A percentile compares a stretch with the other conserved stretches of the same genome.
phyloP scores from a whole-genome alignment of 2,329 filamentous ascomycete species.

The Alternaria postmessia region DNA sequence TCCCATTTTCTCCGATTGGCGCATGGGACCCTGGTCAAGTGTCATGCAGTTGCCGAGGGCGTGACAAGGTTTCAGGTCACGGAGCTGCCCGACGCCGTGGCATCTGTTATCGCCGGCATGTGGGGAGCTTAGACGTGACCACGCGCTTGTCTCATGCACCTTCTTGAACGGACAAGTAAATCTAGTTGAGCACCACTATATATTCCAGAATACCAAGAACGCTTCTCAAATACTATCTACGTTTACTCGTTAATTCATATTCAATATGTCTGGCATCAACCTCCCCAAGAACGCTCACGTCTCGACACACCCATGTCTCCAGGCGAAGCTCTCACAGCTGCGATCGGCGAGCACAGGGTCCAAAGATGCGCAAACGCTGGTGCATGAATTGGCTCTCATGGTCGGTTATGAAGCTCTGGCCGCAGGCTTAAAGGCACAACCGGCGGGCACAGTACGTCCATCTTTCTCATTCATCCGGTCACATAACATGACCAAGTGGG shows the following conservation, averaged over 20 bases:
- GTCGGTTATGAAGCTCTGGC: constrained; percentile 83
- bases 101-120: constrained; percentile 19
- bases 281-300: constrained; percentile 71
- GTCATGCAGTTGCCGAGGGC: constrained; percentile 2
- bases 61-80: constrained; percentile 8
- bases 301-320: constrained; percentile 84
- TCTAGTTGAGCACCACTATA: background rate
- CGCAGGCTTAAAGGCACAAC: constrained; percentile 63
- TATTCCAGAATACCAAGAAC: background rate
- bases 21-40: constrained; percentile 8
- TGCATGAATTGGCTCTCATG: constrained; percentile 87
- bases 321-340: constrained; percentile 88
- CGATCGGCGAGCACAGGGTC: constrained; percentile 75
- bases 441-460: constrained; percentile 69
- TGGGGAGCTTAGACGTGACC: constrained; percentile 3
- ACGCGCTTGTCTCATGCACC: constrained; percentile 20
- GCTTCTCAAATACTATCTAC: background rate
- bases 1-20: constrained; percentile 16
- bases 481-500: background rate
- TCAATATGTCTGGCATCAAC: constrained; percentile 39
- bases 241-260: background rate
- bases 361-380: constrained; percentile 79
- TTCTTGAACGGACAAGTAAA: constrained; percentile 12
- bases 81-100: constrained; percentile 18
- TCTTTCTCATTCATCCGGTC: background rate